Evolutionary conservation across 345 rosid species (phyloP).

Genomic region (Eucalyptus tenuipes): DNA sequence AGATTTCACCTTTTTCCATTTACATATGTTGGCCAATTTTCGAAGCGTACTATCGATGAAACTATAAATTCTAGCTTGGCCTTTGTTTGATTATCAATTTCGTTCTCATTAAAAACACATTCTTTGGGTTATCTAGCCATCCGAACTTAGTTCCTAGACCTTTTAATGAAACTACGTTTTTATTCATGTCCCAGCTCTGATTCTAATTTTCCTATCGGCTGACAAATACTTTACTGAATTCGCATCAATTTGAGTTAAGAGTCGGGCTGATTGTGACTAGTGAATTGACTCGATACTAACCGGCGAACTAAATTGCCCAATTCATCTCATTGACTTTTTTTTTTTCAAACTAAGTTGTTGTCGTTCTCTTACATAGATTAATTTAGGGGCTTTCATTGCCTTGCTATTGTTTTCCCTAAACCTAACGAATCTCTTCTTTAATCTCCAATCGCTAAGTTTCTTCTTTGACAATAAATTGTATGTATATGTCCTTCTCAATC

Average conservation of each 20-base stretch:
- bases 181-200: rapidly evolving
- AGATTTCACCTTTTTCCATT: neutral
- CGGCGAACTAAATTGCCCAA: neutral
- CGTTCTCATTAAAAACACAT: too few species aligned
- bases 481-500: neutral
- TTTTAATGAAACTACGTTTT: neutral
- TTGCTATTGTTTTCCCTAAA: neutral
- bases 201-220: neutral
- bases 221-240: neutral
- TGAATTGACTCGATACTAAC: neutral
- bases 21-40: neutral
- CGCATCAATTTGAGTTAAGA: neutral
- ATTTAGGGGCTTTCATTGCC: neutral
- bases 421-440: neutral
- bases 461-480: neutral
- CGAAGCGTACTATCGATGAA: neutral
- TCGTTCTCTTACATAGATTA: neutral
- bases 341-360: neutral
- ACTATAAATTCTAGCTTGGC: neutral
- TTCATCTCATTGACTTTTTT: neutral
- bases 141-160: neutral
- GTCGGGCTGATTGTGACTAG: neutral
- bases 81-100: neutral
- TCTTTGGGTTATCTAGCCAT: neutral
- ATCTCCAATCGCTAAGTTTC: neutral